phyloP scores from a whole-genome alignment of 2,329 filamentous ascomycete genomes.

The Rhinocladiella similis region DNA sequence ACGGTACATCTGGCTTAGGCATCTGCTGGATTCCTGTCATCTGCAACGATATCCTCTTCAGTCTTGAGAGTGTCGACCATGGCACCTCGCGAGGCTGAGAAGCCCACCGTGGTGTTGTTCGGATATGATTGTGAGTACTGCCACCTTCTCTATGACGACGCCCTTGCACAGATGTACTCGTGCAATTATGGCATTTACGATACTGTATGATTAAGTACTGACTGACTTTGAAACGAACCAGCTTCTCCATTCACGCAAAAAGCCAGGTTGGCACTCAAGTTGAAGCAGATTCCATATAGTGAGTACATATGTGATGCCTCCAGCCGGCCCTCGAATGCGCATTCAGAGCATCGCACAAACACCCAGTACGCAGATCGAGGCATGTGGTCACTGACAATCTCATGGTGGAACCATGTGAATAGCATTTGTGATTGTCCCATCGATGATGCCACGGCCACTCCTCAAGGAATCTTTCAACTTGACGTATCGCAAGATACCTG shows the following conservation, averaged over 20 bases:
- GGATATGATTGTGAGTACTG: constrained; percentile 27
- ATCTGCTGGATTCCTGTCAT: neutral
- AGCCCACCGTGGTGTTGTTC: constrained; percentile 24
- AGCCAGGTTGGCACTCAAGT: constrained; percentile 16
- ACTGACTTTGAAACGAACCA: neutral
- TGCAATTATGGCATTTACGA: too few species aligned
- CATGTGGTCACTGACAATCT: neutral
- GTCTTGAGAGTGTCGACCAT: neutral
- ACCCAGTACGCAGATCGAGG: neutral
- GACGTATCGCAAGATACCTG: constrained; percentile 67
- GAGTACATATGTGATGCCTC: neutral
- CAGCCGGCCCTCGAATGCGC: too few species aligned
- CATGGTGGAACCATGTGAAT: neutral
- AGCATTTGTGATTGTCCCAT: constrained; percentile 42
- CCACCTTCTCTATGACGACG: neutral
- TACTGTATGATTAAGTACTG: neutral
- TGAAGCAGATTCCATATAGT: constrained; percentile 28
- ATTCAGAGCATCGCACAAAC: too few species aligned
- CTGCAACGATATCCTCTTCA: neutral
- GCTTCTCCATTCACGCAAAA: constrained; percentile 28
- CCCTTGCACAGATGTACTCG: too few species aligned
- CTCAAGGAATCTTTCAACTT: constrained; percentile 60
- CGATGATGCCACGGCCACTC: constrained; percentile 66
- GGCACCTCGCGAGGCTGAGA: neutral
- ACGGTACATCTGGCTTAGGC: neutral